Percentiles rank a stretch among this genome's conserved stretches.
These are phyloP conservation scores for Mycosphaerella sp. DNA, from an alignment of 2,329 filamentous ascomycete species.

Conservation along the genomic window DNA sequence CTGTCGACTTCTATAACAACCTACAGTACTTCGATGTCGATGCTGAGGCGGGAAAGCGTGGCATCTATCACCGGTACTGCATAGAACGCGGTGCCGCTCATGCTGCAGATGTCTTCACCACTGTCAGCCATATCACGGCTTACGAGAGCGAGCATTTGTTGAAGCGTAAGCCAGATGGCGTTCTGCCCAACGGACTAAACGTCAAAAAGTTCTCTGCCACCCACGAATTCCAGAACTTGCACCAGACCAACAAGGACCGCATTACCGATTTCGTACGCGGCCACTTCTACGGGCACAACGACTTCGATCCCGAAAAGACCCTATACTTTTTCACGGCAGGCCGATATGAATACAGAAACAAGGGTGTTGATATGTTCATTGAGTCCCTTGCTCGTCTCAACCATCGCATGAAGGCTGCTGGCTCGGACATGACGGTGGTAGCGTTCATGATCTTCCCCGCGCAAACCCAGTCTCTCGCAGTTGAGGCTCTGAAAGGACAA, in stretches of 20 bases:
- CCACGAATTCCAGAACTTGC: constrained; percentile 97
- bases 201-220: constrained; percentile 98
- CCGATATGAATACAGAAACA: constrained; percentile 96
- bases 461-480: constrained; percentile 88
- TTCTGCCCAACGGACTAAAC: constrained; percentile 92
- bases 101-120: constrained; percentile 93
- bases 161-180: constrained; percentile 95
- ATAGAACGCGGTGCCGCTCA: constrained; percentile 93
- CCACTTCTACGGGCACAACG: constrained; percentile 97
- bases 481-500: constrained; percentile 93
- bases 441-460: constrained; percentile 99
- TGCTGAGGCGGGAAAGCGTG: constrained; percentile 91
- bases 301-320: constrained; percentile 94
- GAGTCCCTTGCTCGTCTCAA: constrained; percentile 92
- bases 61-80: constrained; percentile 97
- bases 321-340: constrained; percentile 97
- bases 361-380: constrained; percentile 99
- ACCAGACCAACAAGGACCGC: constrained; percentile 94
- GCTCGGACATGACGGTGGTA: constrained; percentile 89
- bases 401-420: constrained; percentile 76
- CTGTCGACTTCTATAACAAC: constrained; percentile 99
- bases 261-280: constrained; percentile 97
- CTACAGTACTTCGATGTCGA: constrained; percentile 95
- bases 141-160: constrained; percentile 97
- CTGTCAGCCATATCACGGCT: constrained; percentile 95